A percentile compares a stretch with the other conserved stretches of the same genome.
Conservation (phyloP, 164 flowering plant species). For the Chimonanthus salicifolius region DNA sequence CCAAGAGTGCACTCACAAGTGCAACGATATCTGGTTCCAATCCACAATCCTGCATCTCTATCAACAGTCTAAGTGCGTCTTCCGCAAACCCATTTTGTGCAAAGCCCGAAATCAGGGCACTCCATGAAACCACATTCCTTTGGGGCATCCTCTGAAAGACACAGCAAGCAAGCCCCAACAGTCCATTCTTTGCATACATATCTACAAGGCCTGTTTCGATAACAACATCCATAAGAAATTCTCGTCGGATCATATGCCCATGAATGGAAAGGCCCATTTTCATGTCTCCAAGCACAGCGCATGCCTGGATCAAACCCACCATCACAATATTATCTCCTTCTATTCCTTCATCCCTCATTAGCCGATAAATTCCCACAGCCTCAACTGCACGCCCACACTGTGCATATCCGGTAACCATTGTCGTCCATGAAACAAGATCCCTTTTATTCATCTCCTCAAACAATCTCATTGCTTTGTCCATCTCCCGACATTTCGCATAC, state of each 20-base stretch:
- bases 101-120: constrained; percentile 28
- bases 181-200: constrained; percentile 28
- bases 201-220: constrained; percentile 24
- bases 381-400: constrained; percentile 16
- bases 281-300: constrained; percentile 16
- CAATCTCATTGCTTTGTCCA: constrained; percentile 16
- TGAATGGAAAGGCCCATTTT: constrained; percentile 24
- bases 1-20: constrained; percentile 23
- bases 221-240: constrained; percentile 22
- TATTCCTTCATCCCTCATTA: constrained; percentile 18
- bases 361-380: constrained; percentile 15
- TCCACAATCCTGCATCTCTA: constrained; percentile 23
- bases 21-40: constrained; percentile 19
- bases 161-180: constrained; percentile 15
- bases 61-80: constrained; percentile 18
- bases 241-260: constrained; percentile 21
- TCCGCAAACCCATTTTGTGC: constrained; percentile 31
- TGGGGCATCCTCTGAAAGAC: constrained; percentile 20
- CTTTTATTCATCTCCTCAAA: constrained; percentile 17
- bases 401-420: constrained; percentile 19
- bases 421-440: constrained; percentile 27
- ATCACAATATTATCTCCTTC: constrained; percentile 20
- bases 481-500: constrained; percentile 22
- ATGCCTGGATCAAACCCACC: constrained; percentile 24
- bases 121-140: constrained; percentile 25